Percentiles rank a stretch among this genome's conserved stretches.
Conservation (phyloP, 257 asterid species). For the Echium plantagineum region DNA sequence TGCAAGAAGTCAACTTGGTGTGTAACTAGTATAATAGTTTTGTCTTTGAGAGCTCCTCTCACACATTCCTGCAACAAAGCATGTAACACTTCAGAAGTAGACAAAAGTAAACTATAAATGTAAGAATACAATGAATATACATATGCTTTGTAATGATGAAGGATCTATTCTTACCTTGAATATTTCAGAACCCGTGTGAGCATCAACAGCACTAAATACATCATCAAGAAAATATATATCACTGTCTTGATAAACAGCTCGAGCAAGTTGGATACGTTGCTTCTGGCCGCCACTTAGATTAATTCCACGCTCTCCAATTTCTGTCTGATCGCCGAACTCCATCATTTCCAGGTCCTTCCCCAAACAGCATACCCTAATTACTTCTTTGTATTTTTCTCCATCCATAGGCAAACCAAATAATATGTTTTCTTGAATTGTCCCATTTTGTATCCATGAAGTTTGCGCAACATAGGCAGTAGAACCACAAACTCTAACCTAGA, state of each 20-base stretch:
- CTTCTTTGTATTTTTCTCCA: conserved; percentile 34
- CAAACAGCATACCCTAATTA: conserved; percentile 37
- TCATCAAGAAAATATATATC: conserved; percentile 70
- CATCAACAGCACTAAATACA: conserved; percentile 84
- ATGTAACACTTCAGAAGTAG: background rate
- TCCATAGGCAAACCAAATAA: conserved; percentile 59
- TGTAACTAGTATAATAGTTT: conserved; percentile 58
- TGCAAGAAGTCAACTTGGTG: conserved; percentile 72
- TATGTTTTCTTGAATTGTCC: conserved; percentile 59
- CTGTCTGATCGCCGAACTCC: conserved; percentile 57
- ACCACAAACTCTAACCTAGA: conserved; percentile 61
- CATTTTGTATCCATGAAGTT: conserved; percentile 67
- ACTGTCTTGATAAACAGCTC: conserved; percentile 68
- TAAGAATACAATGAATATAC: background rate
- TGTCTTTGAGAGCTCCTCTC: conserved; percentile 43
- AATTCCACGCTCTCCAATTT: conserved; percentile 72
- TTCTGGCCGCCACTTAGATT: conserved; percentile 85
- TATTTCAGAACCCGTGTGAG: conserved; percentile 75
- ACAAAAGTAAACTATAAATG: background rate
- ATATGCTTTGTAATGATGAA: background rate
- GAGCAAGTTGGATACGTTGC: conserved; percentile 68
- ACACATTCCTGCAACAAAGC: conserved; percentile 47
- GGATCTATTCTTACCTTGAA: conserved; percentile 38
- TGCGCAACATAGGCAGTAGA: conserved; percentile 66
- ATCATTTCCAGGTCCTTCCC: conserved; percentile 61